These are phyloP conservation scores for Fraxinus angustifolia DNA, from an alignment of 305 asterid species.

Conservation along the genomic window DNA sequence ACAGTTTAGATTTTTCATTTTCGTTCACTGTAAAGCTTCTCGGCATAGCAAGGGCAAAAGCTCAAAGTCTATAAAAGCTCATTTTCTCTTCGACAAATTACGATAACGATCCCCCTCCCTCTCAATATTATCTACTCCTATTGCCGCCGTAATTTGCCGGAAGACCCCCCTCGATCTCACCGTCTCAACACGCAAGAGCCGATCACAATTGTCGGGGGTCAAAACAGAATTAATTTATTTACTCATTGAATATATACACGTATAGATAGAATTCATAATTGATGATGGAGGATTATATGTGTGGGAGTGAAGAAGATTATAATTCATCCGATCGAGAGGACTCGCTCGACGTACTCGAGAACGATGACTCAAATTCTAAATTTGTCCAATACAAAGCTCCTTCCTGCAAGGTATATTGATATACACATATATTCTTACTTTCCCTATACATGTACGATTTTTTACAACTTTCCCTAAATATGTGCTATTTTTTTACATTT, in stretches of 20 bases:
- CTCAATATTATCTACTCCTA: slow-evolving; percentile 16
- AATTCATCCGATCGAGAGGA: slow-evolving; percentile 55
- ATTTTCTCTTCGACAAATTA: background rate
- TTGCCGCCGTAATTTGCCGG: slow-evolving; percentile 24
- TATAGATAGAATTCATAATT: background rate
- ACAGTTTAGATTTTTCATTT: background rate
- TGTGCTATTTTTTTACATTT: background rate
- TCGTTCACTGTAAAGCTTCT: background rate
- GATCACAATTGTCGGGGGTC: slow-evolving; percentile 8
- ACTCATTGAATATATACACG: background rate
- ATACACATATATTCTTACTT: background rate
- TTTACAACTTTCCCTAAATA: background rate
- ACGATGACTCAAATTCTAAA: slow-evolving; percentile 46
- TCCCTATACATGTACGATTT: background rate
- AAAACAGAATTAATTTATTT: slow-evolving; percentile 16
- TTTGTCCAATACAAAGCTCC: slow-evolving; percentile 47
- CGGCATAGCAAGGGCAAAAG: background rate
- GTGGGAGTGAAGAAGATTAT: slow-evolving; percentile 57
- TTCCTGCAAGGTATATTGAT: slow-evolving; percentile 54
- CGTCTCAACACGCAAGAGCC: background rate
- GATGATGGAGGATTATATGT: slow-evolving; percentile 57
- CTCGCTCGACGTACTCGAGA: slow-evolving; percentile 55
- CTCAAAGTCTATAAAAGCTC: slow-evolving; percentile 20
- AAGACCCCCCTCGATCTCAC: slow-evolving; percentile 15
- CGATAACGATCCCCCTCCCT: slow-evolving; percentile 1